Evolutionary conservation across 1,139 yeast species (phyloP).

Genomic region (Geotrichum histeridarum): DNA sequence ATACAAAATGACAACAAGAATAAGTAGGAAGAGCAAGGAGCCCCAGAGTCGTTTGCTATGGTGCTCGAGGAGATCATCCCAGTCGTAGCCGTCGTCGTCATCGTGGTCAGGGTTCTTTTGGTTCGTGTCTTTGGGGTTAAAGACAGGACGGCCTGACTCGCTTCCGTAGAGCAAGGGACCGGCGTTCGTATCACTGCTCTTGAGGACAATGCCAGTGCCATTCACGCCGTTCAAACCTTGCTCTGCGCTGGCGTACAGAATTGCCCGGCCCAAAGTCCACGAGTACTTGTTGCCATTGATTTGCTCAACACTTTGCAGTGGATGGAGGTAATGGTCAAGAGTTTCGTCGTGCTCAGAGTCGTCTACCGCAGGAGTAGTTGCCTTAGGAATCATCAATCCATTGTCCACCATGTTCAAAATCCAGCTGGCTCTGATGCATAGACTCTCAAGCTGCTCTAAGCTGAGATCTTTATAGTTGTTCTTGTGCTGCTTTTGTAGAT

Average conservation of each 20-base stretch:
- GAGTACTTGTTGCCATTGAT: constrained; percentile 64
- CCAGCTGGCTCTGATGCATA: constrained; percentile 72
- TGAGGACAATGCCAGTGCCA: constrained; percentile 41
- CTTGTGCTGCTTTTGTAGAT: constrained; percentile 35
- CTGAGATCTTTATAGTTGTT: constrained; percentile 35
- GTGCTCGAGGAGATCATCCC: constrained; percentile 35
- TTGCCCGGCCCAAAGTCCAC: constrained; percentile 82
- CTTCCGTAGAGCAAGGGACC: constrained; percentile 1
- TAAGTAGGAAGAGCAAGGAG: constrained; percentile 44
- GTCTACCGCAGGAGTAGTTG: constrained; percentile 33
- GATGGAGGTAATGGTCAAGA: constrained; percentile 35
- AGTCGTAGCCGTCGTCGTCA: constrained; percentile 32
- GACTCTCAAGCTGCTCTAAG: constrained; percentile 43
- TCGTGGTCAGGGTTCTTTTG: constrained; percentile 19
- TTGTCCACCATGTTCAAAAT: constrained; percentile 63
- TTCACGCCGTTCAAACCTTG: constrained; percentile 50
- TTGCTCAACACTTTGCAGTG: constrained; percentile 58
- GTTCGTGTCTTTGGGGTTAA: not conserved
- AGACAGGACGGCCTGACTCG: constrained; percentile 3
- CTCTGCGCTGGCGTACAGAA: constrained; percentile 53
- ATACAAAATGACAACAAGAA: constrained; percentile 44
- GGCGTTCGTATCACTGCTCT: not conserved
- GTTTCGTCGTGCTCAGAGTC: constrained; percentile 15
- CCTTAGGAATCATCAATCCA: constrained; percentile 66
- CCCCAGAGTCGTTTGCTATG: constrained; percentile 56